Evolutionary conservation across 2,329 filamentous ascomycete species (phyloP).

Genomic region (Fusarium sp.): DNA sequence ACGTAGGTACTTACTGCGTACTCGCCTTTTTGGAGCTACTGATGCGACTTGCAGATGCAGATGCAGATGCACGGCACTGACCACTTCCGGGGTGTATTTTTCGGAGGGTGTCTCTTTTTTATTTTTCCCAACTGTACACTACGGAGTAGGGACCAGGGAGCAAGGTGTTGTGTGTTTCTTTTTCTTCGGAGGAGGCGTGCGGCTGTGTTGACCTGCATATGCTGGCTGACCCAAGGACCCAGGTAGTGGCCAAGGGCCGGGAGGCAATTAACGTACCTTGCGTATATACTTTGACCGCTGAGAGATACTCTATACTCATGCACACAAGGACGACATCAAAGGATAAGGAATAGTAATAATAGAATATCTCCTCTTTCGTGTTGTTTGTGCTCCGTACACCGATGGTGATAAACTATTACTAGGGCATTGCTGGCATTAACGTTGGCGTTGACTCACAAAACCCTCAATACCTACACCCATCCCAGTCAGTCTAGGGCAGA

Average conservation of each 20-base stretch:
- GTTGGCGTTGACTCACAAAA: slow-evolving; percentile 21
- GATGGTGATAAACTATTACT: background rate
- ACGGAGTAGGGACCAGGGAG: too few species aligned
- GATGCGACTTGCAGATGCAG: slow-evolving; percentile 36
- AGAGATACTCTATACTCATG: background rate
- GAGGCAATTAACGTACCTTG: slow-evolving; percentile 24
- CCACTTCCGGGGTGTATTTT: slow-evolving; percentile 33
- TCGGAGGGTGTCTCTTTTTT: slow-evolving; percentile 29
- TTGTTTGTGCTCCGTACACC: background rate
- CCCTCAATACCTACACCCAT: background rate
- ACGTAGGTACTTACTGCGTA: too few species aligned
- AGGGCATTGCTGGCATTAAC: slow-evolving; percentile 10
- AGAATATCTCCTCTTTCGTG: too few species aligned
- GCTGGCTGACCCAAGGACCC: slow-evolving; percentile 31
- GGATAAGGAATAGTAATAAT: too few species aligned
- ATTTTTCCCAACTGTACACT: background rate
- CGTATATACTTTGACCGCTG: slow-evolving; percentile 21
- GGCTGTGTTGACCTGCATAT: slow-evolving; percentile 44
- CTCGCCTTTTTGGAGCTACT: background rate
- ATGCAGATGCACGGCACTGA: slow-evolving; percentile 42
- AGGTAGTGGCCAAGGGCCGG: slow-evolving; percentile 4
- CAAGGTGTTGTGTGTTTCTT: background rate
- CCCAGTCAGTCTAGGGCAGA: slow-evolving; percentile 17
- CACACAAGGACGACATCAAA: background rate
- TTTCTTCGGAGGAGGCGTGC: slow-evolving; percentile 42